Evolutionary conservation across 257 asterid species (phyloP).

Genomic region (Solanum lycopersicoides): DNA sequence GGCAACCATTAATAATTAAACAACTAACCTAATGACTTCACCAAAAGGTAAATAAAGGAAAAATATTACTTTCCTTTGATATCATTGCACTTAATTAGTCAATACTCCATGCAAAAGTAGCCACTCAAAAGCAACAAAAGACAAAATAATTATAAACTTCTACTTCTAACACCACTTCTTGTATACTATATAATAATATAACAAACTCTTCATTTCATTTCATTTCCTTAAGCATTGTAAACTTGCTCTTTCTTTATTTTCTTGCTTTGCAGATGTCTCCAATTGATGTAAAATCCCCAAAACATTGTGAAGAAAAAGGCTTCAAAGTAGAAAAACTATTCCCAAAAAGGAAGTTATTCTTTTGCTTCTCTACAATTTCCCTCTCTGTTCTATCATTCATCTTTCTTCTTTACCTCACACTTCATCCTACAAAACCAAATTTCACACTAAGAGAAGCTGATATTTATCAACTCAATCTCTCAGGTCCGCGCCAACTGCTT

Average conservation of each 20-base stretch:
- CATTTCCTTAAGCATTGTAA: conserved; percentile 11
- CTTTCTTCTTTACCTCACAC: conserved; percentile 59
- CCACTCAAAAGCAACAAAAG: conserved; percentile 29
- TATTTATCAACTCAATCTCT: conserved; percentile 62
- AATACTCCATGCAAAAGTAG: conserved; percentile 1
- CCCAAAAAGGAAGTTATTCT: conserved; percentile 42
- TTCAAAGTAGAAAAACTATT: conserved; percentile 5
- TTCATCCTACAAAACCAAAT: conserved; percentile 70
- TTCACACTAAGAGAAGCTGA: conserved; percentile 59
- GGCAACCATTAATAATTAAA: not conserved
- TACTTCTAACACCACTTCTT: conserved; percentile 1
- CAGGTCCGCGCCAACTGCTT: conserved; percentile 40
- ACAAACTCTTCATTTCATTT: conserved; percentile 3
- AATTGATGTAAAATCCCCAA: conserved; percentile 57
- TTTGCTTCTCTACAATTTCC: conserved; percentile 39
- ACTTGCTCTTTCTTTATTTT: conserved; percentile 1
- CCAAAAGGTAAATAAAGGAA: not conserved
- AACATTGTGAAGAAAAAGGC: conserved; percentile 67
- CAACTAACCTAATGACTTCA: not conserved
- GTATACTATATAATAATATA: not conserved
- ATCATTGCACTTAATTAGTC: not conserved
- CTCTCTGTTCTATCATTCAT: conserved; percentile 57
- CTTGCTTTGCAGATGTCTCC: conserved; percentile 49
- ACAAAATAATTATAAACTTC: conserved; percentile 13
- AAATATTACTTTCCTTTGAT: not conserved